A percentile compares a stretch with the other conserved stretches of the same genome.
phyloP scores from a whole-genome alignment of 2,329 filamentous ascomycete species.

The Xylariaceae sp. region DNA sequence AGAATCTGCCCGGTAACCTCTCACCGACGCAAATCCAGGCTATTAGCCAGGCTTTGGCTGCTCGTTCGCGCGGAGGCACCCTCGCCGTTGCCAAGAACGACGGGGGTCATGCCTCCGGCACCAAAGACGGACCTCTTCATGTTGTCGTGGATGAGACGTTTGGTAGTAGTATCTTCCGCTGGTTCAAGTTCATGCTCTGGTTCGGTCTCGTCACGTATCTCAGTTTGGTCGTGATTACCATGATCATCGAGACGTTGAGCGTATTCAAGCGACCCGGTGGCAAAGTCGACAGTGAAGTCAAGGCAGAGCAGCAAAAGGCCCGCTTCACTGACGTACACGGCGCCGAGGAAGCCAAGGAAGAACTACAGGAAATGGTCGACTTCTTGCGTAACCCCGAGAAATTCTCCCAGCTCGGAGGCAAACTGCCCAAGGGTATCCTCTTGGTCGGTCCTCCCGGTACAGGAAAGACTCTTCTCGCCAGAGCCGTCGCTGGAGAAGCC shows the following conservation, averaged over 20 bases:
- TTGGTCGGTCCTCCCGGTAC: constrained; percentile 94
- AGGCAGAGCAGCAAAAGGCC: constrained; percentile 86
- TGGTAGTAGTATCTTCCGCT: constrained; percentile 75
- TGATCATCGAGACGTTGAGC: constrained; percentile 76
- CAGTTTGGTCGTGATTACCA: constrained; percentile 69
- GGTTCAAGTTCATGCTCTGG: constrained; percentile 78
- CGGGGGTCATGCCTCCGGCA: constrained; percentile 54
- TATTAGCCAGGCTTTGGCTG: constrained; percentile 75
- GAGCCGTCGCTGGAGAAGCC: constrained; percentile 92
- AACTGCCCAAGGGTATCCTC: constrained; percentile 93
- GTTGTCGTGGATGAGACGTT: constrained; percentile 92
- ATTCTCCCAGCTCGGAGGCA: constrained; percentile 90
- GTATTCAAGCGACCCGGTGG: constrained; percentile 73
- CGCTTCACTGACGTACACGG: constrained; percentile 93
- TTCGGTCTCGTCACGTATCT: constrained; percentile 78
- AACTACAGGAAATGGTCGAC: constrained; percentile 93
- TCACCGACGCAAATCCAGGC: constrained; percentile 65
- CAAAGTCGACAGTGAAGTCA: constrained; percentile 71
- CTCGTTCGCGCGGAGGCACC: constrained; percentile 62
- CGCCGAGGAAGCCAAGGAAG: constrained; percentile 96
- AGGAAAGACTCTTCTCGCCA: constrained; percentile 91
- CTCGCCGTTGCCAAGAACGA: constrained; percentile 47
- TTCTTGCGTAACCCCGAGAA: constrained; percentile 90
- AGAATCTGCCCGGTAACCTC: constrained; percentile 40
- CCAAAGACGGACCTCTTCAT: constrained; percentile 81